Percentiles rank a stretch among this genome's conserved stretches.
Evolutionary conservation across 1,139 yeast genomes (phyloP).

Genomic region (Petasospora rhodanensis): DNA sequence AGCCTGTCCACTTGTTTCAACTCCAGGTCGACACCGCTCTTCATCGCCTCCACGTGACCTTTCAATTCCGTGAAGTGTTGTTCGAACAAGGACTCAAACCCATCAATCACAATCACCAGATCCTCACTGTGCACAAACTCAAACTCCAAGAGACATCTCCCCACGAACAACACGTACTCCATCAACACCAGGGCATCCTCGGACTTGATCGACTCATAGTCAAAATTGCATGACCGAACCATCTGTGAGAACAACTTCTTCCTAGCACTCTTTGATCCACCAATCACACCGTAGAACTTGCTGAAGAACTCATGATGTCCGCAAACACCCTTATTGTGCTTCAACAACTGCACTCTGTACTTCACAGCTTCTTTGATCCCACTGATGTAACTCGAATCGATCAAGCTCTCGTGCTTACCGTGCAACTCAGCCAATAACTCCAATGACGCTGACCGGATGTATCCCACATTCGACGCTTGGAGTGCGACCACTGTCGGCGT

Average conservation of each 20-base stretch:
- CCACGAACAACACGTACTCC: no score
- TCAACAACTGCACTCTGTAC: constrained; percentile 34
- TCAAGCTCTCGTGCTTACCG: constrained; percentile 65
- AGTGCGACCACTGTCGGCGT: constrained; percentile 68
- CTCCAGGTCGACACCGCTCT: no score
- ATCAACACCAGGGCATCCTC: no score
- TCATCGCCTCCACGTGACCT: no score
- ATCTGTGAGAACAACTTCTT: constrained; percentile 41
- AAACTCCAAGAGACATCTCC: no score
- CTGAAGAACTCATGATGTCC: constrained; percentile 5
- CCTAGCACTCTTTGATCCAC: constrained; percentile 39
- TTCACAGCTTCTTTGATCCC: constrained; percentile 56
- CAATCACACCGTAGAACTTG: constrained; percentile 41
- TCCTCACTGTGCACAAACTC: no score
- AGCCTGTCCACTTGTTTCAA: no score
- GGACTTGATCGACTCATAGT: constrained; percentile 18
- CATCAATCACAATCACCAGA: no score
- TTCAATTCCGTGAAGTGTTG: no score
- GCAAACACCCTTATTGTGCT: background rate
- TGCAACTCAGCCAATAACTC: constrained; percentile 51
- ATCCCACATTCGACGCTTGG: constrained; percentile 46
- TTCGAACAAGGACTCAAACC: no score
- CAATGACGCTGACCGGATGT: constrained; percentile 45
- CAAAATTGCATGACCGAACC: constrained; percentile 33
- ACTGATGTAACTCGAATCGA: constrained; percentile 59